These are phyloP conservation scores for Curvularia eragrostidis DNA, from an alignment of 2,329 filamentous ascomycete genomes.

Conservation along the genomic window DNA sequence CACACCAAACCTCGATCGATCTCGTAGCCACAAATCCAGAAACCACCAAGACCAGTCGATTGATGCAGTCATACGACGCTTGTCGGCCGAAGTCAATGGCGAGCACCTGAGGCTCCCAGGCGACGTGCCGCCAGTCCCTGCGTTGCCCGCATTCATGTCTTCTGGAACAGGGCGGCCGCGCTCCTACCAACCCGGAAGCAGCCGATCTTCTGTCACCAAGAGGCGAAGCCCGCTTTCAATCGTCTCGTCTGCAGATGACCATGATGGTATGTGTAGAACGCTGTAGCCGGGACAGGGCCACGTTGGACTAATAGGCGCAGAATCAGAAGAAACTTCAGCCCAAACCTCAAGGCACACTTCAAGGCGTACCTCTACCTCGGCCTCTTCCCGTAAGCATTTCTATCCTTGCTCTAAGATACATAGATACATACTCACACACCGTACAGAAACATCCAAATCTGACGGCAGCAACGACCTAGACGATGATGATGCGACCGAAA, in stretches of 20 bases:
- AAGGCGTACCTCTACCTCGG: constrained; percentile 14
- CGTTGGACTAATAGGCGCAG: constrained; percentile 7
- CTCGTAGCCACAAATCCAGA: constrained; percentile 13
- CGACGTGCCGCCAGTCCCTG: constrained; percentile 9
- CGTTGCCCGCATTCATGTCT: constrained; percentile 5
- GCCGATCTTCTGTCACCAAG: constrained; percentile 22
- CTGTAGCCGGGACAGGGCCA: neutral
- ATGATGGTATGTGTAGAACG: constrained; percentile 12
- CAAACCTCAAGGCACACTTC: constrained; percentile 14
- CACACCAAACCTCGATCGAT: neutral
- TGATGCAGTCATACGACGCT: constrained; percentile 35
- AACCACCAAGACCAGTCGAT: constrained; percentile 22
- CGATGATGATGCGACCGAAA: constrained; percentile 5
- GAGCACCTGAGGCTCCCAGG: neutral
- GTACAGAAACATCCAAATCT: constrained; percentile 9
- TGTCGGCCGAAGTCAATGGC: constrained; percentile 9
- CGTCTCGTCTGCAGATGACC: constrained; percentile 18
- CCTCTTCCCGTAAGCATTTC: constrained; percentile 16
- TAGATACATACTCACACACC: constrained; percentile 1
- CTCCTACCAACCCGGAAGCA: constrained; percentile 10
- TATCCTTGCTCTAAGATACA: neutral
- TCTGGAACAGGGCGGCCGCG: constrained; percentile 14
- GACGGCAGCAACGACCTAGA: constrained; percentile 7
- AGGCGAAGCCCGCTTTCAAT: constrained; percentile 26
- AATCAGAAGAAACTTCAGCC: constrained; percentile 8